A percentile compares a stretch with the other conserved stretches of the same genome.
These are phyloP conservation scores for Pluteus cervinus DNA, from an alignment of 768 basidiomycete species.

Conservation along the genomic window DNA sequence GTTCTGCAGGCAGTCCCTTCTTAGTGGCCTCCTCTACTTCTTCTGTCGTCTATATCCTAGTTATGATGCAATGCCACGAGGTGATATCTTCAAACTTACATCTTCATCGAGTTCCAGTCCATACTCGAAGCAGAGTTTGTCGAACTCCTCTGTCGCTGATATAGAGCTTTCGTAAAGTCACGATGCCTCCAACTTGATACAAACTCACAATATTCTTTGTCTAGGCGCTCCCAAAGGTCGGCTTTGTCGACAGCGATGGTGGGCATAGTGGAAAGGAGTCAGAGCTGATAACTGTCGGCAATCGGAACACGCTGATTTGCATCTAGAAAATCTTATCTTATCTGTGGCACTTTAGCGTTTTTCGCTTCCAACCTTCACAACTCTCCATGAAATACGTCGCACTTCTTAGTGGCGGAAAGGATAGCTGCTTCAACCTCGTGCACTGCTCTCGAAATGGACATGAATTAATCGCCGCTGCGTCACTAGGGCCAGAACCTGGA, in stretches of 20 bases:
- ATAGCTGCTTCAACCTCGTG: slow-evolving; percentile 91
- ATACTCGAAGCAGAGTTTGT: slow-evolving; percentile 94
- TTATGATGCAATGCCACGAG: slow-evolving; percentile 5
- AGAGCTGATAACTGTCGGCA: slow-evolving; percentile 12
- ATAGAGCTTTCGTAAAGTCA: slow-evolving; percentile 13
- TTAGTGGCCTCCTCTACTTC: slow-evolving; percentile 79
- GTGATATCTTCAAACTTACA: slow-evolving; percentile 40
- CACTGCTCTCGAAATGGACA: slow-evolving; percentile 88
- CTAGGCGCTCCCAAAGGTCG: slow-evolving; percentile 86
- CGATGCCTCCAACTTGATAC: not conserved
- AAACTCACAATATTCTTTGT: slow-evolving; percentile 68
- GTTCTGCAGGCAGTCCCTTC: slow-evolving; percentile 80
- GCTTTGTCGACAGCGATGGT: slow-evolving; percentile 95
- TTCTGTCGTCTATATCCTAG: slow-evolving; percentile 64
- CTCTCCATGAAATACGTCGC: slow-evolving; percentile 83
- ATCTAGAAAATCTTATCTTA: too few species aligned
- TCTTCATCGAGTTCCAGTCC: slow-evolving; percentile 98
- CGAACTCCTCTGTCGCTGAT: slow-evolving; percentile 89
- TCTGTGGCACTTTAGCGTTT: slow-evolving; percentile 3
- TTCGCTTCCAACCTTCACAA: slow-evolving; percentile 7
- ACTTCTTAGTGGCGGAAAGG: slow-evolving; percentile 95
- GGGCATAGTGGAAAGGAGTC: slow-evolving; percentile 55
- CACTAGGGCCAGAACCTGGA: slow-evolving; percentile 76
- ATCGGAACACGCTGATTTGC: slow-evolving; percentile 6
- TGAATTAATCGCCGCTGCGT: slow-evolving; percentile 81